phyloP scores from a whole-genome alignment of 345 rosid species.

The rapeseed (Brassica napus) region DNA sequence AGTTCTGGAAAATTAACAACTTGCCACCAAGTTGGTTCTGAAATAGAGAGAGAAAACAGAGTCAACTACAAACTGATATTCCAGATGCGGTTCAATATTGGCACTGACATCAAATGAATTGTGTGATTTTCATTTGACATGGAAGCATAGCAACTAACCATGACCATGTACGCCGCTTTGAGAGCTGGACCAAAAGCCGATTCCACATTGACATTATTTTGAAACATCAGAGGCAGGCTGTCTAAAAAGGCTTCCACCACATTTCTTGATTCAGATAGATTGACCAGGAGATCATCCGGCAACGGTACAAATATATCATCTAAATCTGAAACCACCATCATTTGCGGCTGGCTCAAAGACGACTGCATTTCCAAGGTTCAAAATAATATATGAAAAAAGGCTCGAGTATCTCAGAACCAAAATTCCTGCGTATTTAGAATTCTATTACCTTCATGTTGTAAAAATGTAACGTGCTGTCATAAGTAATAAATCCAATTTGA shows the following conservation, averaged over 20 bases:
- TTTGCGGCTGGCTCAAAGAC: constrained; percentile 94
- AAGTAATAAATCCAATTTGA: constrained; percentile 97
- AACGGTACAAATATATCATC: constrained; percentile 91
- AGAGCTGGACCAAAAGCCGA: constrained; percentile 99
- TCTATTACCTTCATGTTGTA: constrained; percentile 92
- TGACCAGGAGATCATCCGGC: constrained; percentile 98
- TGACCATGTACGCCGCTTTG: constrained; percentile 90
- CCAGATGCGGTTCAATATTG: too few species aligned
- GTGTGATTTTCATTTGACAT: constrained; percentile 10
- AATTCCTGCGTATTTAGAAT: constrained; percentile 8
- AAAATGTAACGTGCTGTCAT: constrained; percentile 94
- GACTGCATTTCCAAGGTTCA: constrained; percentile 61
- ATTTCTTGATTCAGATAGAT: constrained; percentile 91
- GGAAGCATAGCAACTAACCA: constrained; percentile 58
- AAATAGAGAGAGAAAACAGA: constrained; percentile 17
- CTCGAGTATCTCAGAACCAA: constrained; percentile 2
- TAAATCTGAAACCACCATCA: constrained; percentile 98
- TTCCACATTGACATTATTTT: constrained; percentile 81
- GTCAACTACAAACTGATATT: constrained; percentile 26
- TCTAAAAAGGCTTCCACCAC: constrained; percentile 92
- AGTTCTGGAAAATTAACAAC: constrained; percentile 83
- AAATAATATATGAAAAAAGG: constrained; percentile 13
- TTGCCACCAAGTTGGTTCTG: constrained; percentile 98
- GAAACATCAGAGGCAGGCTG: constrained; percentile 93
- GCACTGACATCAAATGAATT: background rate